These are phyloP conservation scores for Beta corolliflora DNA, from an alignment of 179 eudicot species.

Conservation along the genomic window DNA sequence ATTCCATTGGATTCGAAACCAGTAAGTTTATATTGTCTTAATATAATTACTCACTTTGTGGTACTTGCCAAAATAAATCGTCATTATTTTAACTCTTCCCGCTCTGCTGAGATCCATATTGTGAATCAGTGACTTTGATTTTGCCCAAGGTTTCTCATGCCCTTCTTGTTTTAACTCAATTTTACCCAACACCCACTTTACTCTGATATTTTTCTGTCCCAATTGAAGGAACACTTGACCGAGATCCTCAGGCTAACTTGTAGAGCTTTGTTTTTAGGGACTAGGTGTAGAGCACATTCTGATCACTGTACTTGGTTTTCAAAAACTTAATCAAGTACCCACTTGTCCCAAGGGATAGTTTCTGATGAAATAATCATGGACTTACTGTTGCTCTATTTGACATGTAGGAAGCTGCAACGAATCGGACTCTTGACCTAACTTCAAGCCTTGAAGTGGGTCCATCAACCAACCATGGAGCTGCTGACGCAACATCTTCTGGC, in stretches of 20 bases:
- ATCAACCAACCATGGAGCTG: constrained; percentile 34
- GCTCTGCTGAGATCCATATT: not conserved
- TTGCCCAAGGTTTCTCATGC: not conserved
- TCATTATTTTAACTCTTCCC: not conserved
- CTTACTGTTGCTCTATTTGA: not conserved
- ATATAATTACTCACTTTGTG: not conserved
- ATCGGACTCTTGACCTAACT: constrained; percentile 42
- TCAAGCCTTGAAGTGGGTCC: constrained; percentile 48
- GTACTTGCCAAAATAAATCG: not conserved
- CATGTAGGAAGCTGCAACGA: constrained; percentile 36
- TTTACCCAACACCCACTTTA: not conserved
- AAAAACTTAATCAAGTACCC: not conserved
- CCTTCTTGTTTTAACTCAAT: not conserved
- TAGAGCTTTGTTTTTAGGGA: not conserved
- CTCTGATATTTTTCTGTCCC: not conserved
- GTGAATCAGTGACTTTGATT: not conserved
- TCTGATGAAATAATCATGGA: not conserved
- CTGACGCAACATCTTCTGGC: constrained; percentile 26
- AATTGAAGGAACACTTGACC: not conserved
- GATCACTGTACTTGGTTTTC: not conserved
- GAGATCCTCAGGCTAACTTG: not conserved
- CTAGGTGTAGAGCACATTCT: not conserved
- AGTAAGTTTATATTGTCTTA: constrained; percentile 30
- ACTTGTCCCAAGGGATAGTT: too few relatives aligned
- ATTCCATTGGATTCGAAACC: constrained; percentile 46